These are phyloP conservation scores for Arabis alpina DNA, from an alignment of 345 rosid species.

Conservation along the genomic window DNA sequence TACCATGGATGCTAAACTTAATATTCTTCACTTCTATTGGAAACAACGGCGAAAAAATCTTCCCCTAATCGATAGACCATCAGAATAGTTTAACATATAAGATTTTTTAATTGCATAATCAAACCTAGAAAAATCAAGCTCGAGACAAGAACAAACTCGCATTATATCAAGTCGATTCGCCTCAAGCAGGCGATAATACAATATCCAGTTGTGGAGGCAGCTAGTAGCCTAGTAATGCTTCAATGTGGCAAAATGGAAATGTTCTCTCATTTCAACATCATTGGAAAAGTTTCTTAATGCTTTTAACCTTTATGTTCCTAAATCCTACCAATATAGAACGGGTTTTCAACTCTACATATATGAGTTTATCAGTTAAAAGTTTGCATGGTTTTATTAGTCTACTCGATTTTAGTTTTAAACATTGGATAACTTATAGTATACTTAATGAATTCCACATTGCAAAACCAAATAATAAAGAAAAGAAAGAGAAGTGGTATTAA, in stretches of 20 bases:
- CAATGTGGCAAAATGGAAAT: too few relatives aligned
- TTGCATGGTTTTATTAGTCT: neutral
- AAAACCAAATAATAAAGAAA: constrained; percentile 7
- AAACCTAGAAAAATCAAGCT: neutral
- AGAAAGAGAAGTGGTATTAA: neutral
- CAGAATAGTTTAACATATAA: neutral
- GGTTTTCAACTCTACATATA: too few relatives aligned
- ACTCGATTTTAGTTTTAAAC: neutral
- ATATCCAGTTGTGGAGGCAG: too few relatives aligned
- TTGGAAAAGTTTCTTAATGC: neutral
- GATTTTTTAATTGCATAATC: neutral
- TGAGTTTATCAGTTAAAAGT: too few relatives aligned
- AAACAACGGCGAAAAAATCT: constrained; percentile 55
- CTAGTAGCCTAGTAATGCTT: too few relatives aligned
- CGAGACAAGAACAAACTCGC: too few relatives aligned
- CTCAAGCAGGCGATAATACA: too few relatives aligned
- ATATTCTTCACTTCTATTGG: constrained; percentile 73
- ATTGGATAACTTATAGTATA: neutral
- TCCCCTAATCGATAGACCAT: constrained; percentile 52
- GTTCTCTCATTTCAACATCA: too few relatives aligned
- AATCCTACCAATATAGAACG: too few relatives aligned
- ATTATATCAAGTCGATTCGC: too few relatives aligned
- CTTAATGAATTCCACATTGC: neutral
- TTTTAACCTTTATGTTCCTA: too few relatives aligned
- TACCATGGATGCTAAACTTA: constrained; percentile 62